Base-by-base conservation (phyloP, 257 asterid genomes). In the Fraxinus anomala region DNA sequence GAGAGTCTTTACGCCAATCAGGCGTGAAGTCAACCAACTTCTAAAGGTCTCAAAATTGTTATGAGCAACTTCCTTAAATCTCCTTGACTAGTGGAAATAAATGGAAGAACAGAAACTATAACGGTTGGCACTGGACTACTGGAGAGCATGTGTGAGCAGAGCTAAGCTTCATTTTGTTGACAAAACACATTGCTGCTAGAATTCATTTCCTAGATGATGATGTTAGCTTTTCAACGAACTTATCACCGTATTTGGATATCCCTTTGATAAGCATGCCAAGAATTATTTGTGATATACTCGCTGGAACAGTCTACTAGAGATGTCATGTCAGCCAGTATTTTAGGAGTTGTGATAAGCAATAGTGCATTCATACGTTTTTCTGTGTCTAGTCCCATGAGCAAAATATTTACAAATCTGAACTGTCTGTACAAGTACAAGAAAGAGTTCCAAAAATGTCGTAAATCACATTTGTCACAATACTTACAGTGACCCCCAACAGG, bases 401-500 rank as follows among this genome's bases (percentile, higher is more conserved):
- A 63, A 63, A 26, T 63, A 23, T 63, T 24, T 63, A 1, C 36
- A 0, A 26, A 73, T 84, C 28, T 40, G 34, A 5, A 42, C 14
- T 72, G 40, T 47, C 59, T 40, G 40, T 24, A 13, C 16, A n/a
- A 23, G 54, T 40, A 3, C 71, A 73, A 73, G 74, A 21, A 68
- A 36, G 68, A 94, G 86, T 88, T 91, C 87, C 92, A 54, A 63
- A 80, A 37, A 68, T 37, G 63, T 68, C 76, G 82, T 39, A 80
- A 68, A 80, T 33, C 65, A 63, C 73, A 80, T 42, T 67, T 75
- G 78, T 72, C 68, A 69, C 73, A 82, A n/a, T 92, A 94, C 99
- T 91, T 89, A 77, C 91, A 95, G 82, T 93, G 99, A 84, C 99
- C 99, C 78, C 97, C 98, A 72, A 83, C 94, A 86, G 99, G 99